Base-by-base conservation (phyloP, 306 rosid species). In the Vigna reflexopilosa region DNA sequence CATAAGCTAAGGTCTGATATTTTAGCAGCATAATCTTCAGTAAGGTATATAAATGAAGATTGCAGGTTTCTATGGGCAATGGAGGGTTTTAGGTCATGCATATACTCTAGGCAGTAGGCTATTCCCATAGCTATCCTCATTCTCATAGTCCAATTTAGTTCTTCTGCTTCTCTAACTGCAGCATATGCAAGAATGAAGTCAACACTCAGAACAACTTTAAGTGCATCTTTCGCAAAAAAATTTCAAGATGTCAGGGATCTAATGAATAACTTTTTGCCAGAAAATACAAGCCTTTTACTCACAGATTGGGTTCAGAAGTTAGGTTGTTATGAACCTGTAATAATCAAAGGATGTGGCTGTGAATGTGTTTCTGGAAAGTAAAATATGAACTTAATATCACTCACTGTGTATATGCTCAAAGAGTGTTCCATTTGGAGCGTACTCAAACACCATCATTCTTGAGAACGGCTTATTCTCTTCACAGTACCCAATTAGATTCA, bases 391-490 rank as follows among this genome's bases (percentile, higher is more conserved):
- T 8, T 6, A 64, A 73, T 9, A 51, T 12, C 49, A 84, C 98
- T 89, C 64, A 92, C 98, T 76, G 72, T 92, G 98, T 77, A 95
- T 80, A 86, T 95, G 97, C 84, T 95, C 98, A 73, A 86, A 92
- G 48, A 92, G 88, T 0, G 98, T 91, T 85, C 98, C 98, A 70
- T 95, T 95, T 40, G 98, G 97, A 81, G 98, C 98, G 67, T 95
- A 95, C 83, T 95, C 98, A 74, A 92, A 95, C 72, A 95, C 96
- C 96, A 95, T 86, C 86, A 92, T 89, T 84, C 98, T 89, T 45
- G 98, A 91, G 84, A 95, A 92, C 51, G 98, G 98, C 59, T 89
- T 80, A 30, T 83, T 88, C 79, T 91, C 98, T 76, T 93, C 96
- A 68, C 98, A 95, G 49, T 86, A 92, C 16, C 98, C 98, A 13